Evolutionary conservation across 2,329 filamentous ascomycete genomes (phyloP), one percentile per base, ranked within the genome.

Genomic region (Paraconiothyrium brasiliense): DNA sequence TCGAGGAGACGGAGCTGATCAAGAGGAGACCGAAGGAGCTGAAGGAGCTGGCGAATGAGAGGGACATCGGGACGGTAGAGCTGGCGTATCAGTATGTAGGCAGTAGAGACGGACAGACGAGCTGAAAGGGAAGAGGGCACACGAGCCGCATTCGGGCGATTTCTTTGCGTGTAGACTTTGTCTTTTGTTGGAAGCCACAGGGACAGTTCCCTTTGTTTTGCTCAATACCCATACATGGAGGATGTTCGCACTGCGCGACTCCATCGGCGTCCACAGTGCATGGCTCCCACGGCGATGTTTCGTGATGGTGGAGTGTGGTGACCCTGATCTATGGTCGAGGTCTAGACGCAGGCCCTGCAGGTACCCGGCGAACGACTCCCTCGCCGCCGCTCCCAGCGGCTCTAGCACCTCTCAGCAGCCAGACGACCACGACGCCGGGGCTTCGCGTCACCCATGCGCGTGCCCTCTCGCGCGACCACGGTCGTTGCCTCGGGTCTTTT

Each of bases 1-100:
- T 61, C 16, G 58, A 61, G 43, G 59, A 58, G 44, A 50, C 51
- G 37, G 47, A 64, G 44, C 49, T 51, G 43, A n/a, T 50, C 35
- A 51, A 57, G 46, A 55, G 54, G 49, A 24, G 27, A 27, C 39
- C 43, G 44, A 57, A 54, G 32, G 49, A 37, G 48, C 20, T 51
- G 32, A 35, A 22, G 35, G 50, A 52, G 50, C 35, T 47, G 37
- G 24, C 32, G 7, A 41, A 47, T 8, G 48, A 41, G 2, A 35
- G 41, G 27, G 48, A 50, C 9, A 24, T 35, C 4, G 57, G 37
- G 37, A 47, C 47, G 1, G 46, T 49, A 7, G 46, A 58, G 55
- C 35, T 50, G 13, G 55, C 47, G 14, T 58, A 50, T 20, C 47
- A 43, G 24, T 58, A 50, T 34, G 24, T 58, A 2, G 46, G 47